Conservation (phyloP, 768 basidiomycete species). For the Tulasnella sp. region DNA sequence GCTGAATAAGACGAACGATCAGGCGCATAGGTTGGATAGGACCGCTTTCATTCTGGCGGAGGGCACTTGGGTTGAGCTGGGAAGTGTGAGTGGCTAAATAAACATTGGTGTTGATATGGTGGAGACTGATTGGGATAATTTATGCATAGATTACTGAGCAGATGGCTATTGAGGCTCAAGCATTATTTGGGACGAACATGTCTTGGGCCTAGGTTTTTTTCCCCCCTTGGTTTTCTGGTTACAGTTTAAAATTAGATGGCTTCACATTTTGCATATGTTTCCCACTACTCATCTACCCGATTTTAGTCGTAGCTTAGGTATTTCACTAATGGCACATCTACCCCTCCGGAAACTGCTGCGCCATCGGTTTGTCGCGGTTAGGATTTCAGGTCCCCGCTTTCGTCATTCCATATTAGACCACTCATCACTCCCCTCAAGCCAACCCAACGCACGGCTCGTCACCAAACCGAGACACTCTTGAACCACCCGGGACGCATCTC, state of each 20-base stretch:
- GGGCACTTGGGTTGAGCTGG: background rate
- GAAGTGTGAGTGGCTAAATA: background rate
- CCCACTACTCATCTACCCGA: background rate
- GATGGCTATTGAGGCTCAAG: conserved; percentile 2
- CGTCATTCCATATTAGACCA: background rate
- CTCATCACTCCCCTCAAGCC: background rate
- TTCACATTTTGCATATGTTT: background rate
- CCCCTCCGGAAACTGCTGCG: background rate
- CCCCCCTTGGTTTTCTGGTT: background rate
- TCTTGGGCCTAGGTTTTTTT: background rate
- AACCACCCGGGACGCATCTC: too few relatives aligned
- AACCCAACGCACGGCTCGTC: background rate
- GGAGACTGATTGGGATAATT: background rate
- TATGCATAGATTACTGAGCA: background rate
- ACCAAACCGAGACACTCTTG: too few relatives aligned
- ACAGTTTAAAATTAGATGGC: background rate
- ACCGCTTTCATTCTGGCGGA: background rate
- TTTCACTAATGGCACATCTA: background rate
- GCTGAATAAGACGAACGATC: background rate
- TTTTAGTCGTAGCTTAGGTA: background rate
- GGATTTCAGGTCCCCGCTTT: background rate
- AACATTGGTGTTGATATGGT: background rate
- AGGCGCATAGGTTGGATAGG: background rate
- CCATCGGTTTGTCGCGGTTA: background rate
- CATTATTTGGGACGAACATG: background rate